Evolutionary conservation across 1,139 yeast genomes (phyloP).

Genomic region (Meyerozyma sp.): DNA sequence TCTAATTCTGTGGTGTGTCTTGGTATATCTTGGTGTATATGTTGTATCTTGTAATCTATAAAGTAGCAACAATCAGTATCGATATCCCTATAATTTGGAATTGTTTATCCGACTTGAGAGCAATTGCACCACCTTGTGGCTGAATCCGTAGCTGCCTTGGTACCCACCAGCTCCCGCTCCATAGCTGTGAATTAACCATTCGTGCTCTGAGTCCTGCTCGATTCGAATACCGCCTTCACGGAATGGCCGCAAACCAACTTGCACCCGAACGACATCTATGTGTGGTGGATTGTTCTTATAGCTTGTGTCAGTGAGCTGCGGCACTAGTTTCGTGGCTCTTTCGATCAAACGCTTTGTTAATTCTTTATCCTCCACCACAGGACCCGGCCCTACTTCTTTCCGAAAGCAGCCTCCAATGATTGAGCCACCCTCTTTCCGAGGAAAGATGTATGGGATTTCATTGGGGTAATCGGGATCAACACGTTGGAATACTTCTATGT

Average conservation of each 20-base stretch:
- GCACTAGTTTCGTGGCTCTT: conserved; percentile 38
- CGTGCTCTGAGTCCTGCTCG: conserved; percentile 27
- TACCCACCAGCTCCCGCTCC: conserved; percentile 47
- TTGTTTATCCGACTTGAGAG: not conserved
- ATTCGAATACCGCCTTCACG: conserved; percentile 42
- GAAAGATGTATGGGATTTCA: conserved; percentile 45
- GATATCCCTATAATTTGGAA: not conserved
- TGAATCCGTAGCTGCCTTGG: conserved; percentile 43
- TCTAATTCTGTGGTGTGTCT: not conserved
- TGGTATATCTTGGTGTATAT: too few relatives aligned
- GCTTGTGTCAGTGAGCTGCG: conserved; percentile 32
- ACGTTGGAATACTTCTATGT: not conserved
- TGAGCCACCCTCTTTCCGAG: conserved; percentile 50
- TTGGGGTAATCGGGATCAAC: conserved; percentile 15
- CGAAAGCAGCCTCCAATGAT: conserved; percentile 48
- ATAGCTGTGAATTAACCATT: conserved; percentile 42
- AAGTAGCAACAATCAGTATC: not conserved
- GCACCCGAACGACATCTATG: conserved; percentile 31
- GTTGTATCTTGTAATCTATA: not conserved
- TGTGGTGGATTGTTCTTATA: conserved; percentile 22
- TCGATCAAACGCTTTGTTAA: conserved; percentile 33
- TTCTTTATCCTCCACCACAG: conserved; percentile 23
- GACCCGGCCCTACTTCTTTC: conserved; percentile 15
- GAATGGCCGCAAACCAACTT: conserved; percentile 46
- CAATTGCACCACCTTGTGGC: conserved; percentile 20